Evolutionary conservation across 345 rosid genomes (phyloP).

Genomic region (Ceriops tagal): DNA sequence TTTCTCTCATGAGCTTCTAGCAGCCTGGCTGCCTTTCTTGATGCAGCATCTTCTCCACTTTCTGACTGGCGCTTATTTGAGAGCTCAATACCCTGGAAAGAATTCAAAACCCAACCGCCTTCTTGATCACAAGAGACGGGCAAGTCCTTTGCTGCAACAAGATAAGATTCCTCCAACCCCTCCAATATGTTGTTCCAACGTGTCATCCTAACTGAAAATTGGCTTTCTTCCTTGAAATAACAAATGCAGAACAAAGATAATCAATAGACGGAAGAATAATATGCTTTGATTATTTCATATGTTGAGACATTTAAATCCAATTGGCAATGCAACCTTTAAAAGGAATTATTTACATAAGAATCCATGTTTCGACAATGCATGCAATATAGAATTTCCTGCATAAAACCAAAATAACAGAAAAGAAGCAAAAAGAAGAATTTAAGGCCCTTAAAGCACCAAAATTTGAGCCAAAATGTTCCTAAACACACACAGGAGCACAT

Average conservation of each 20-base stretch:
- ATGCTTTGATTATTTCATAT: not conserved
- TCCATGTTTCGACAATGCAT: not conserved
- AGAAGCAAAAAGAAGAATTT: not conserved
- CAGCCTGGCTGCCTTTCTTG: constrained; percentile 23
- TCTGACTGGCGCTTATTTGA: constrained; percentile 27
- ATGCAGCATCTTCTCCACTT: constrained; percentile 14
- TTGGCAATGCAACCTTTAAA: not conserved
- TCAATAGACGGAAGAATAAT: not conserved
- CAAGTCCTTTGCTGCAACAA: constrained; percentile 35
- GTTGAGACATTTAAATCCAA: not conserved
- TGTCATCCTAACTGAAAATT: not conserved
- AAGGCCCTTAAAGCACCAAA: not conserved
- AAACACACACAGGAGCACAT: not conserved
- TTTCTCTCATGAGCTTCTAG: not conserved
- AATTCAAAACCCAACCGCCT: constrained; percentile 37
- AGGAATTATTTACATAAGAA: not conserved
- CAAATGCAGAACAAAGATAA: not conserved
- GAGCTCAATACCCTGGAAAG: constrained; percentile 34
- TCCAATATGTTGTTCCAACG: constrained; percentile 33
- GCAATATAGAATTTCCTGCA: not conserved
- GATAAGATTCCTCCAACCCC: constrained; percentile 24
- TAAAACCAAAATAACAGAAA: not conserved
- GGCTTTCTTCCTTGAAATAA: not conserved
- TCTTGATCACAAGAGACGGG: constrained; percentile 42
- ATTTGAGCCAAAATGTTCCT: not conserved